Percentiles rank a stretch among this genome's conserved stretches.
Conservation (phyloP, 768 basidiomycete species). For the Auriscalpium vulgare region DNA sequence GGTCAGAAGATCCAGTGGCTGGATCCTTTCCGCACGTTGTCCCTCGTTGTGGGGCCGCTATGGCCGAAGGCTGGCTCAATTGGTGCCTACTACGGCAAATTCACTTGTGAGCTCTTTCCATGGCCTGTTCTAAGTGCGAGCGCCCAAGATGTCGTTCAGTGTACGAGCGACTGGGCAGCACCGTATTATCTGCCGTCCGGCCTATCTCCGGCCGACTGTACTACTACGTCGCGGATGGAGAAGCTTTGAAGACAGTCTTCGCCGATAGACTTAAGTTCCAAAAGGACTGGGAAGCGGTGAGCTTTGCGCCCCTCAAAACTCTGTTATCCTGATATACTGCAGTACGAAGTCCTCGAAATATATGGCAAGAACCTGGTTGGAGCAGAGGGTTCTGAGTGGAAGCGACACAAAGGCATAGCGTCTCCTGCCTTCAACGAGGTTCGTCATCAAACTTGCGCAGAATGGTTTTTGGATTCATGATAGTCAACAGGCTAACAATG, state of each 20-base stretch:
- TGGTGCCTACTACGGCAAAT: slow-evolving; percentile 28
- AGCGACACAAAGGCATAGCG: slow-evolving; percentile 34
- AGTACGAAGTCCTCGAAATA: slow-evolving; percentile 36
- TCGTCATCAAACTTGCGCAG: background rate
- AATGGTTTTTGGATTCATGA: background rate
- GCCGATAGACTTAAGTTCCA: slow-evolving; percentile 28
- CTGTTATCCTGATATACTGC: background rate
- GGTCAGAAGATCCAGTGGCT: slow-evolving; percentile 21
- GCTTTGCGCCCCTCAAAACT: background rate
- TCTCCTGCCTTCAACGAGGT: slow-evolving; percentile 47
- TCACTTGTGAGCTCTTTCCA: slow-evolving; percentile 25
- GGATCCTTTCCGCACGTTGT: slow-evolving; percentile 23
- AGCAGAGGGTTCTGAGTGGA: slow-evolving; percentile 38
- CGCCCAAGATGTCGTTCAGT: slow-evolving; percentile 16
- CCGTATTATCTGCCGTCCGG: slow-evolving; percentile 28
- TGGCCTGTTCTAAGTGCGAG: background rate
- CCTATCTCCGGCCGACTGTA: slow-evolving; percentile 24
- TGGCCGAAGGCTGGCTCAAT: slow-evolving; percentile 29
- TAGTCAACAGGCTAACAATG: slow-evolving; percentile 32
- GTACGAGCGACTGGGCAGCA: slow-evolving; percentile 33
- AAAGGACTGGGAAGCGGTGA: slow-evolving; percentile 32
- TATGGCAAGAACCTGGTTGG: slow-evolving; percentile 34
- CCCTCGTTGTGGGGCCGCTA: slow-evolving; percentile 20
- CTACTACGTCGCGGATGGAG: slow-evolving; percentile 37
- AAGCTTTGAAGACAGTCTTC: slow-evolving; percentile 30